A percentile compares a stretch with the other conserved stretches of the same genome.
These are phyloP conservation scores for Dothistroma septosporum DNA, from an alignment of 2,329 filamentous ascomycete genomes.

Conservation along the genomic window DNA sequence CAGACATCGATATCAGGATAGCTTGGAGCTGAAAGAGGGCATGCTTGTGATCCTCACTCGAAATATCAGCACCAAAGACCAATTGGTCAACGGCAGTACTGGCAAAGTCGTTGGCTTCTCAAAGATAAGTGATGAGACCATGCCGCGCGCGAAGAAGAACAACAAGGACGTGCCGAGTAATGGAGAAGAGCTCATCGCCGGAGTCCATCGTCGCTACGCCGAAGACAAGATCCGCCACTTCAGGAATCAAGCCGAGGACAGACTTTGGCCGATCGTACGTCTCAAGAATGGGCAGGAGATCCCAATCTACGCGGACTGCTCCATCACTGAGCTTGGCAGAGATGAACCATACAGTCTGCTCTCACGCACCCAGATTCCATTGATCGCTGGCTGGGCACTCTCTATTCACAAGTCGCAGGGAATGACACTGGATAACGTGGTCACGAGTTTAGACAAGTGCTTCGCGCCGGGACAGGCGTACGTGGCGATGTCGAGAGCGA, in stretches of 20 bases:
- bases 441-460: conserved; percentile 49
- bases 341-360: conserved; percentile 46
- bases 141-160: background rate
- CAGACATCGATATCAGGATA: conserved; percentile 7
- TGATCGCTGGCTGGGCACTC: conserved; percentile 58
- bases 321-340: conserved; percentile 45
- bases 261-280: conserved; percentile 46
- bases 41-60: conserved; percentile 49
- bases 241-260: background rate
- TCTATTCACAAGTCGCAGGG: conserved; percentile 61
- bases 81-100: conserved; percentile 49
- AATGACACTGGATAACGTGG: conserved; percentile 56
- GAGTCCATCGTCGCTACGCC: conserved; percentile 7
- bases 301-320: conserved; percentile 50
- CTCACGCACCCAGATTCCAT: conserved; percentile 57
- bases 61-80: conserved; percentile 44
- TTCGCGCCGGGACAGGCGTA: conserved; percentile 61
- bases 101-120: conserved; percentile 43
- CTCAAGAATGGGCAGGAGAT: conserved; percentile 47
- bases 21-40: conserved; percentile 9
- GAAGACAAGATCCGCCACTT: conserved; percentile 3
- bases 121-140: background rate
- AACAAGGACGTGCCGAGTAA: background rate
- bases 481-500: conserved; percentile 57
- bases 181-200: conserved; percentile 6